Percentiles rank a stretch among this genome's conserved stretches.
These are phyloP conservation scores for Drechslerella coelobrocha DNA, from an alignment of 2,329 filamentous ascomycete species.

Conservation along the genomic window DNA sequence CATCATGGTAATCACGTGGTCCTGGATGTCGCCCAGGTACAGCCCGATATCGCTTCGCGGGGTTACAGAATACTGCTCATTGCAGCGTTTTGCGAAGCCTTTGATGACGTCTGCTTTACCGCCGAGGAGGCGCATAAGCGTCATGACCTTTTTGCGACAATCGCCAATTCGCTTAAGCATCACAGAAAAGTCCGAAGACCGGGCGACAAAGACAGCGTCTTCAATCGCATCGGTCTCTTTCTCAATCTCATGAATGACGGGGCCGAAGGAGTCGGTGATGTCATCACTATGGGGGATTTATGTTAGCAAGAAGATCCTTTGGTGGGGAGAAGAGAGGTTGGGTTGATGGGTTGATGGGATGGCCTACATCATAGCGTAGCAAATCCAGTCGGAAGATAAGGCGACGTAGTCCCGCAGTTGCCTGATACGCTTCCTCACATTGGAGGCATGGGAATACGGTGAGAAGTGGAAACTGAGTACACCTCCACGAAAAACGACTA, in stretches of 20 bases:
- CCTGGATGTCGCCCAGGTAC: constrained; percentile 96
- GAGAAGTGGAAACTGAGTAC: constrained; percentile 97
- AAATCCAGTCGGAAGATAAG: constrained; percentile 95
- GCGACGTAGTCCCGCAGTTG: constrained; percentile 94
- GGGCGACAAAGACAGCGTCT: constrained; percentile 82
- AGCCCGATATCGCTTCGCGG: constrained; percentile 95
- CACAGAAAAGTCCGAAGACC: constrained; percentile 78
- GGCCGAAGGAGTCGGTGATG: constrained; percentile 94
- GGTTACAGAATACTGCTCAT: constrained; percentile 96
- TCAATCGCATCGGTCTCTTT: constrained; percentile 98
- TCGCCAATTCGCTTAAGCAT: constrained; percentile 94
- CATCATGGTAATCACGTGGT: constrained; percentile 99
- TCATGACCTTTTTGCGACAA: constrained; percentile 97
- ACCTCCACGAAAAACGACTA: constrained; percentile 94
- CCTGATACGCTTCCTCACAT: constrained; percentile 89
- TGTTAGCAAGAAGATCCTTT: too few relatives aligned
- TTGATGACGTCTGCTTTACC: constrained; percentile 99
- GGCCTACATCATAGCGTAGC: constrained; percentile 69
- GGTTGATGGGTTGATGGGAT: background rate
- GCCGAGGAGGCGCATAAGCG: constrained; percentile 85
- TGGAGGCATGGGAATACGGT: constrained; percentile 93
- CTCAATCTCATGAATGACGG: constrained; percentile 89
- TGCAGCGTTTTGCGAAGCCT: constrained; percentile 96
- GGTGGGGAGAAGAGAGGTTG: too few relatives aligned
- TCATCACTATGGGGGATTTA: constrained; percentile 99